These are phyloP conservation scores for Neocallimastix lanati DNA, from an alignment of 192 early-diverging fungal species.

Conservation along the genomic window DNA sequence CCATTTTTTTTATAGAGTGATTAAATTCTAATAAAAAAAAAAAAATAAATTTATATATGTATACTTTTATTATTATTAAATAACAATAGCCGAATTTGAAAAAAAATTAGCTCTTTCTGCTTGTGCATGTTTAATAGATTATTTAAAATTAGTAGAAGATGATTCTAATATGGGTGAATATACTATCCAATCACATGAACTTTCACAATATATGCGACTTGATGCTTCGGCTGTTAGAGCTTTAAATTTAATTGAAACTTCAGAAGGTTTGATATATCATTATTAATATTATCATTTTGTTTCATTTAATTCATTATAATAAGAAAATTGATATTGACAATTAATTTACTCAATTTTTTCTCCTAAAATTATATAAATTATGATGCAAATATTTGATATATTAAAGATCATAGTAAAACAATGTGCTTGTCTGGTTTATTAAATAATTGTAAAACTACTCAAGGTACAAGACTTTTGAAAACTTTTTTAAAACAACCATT, in stretches of 20 bases:
- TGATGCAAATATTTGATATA: too few species aligned
- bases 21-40: too few species aligned
- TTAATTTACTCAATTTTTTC: too few species aligned
- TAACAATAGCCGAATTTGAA: conserved; percentile 50
- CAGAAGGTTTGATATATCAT: too few species aligned
- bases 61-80: too few species aligned
- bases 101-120: conserved; percentile 49
- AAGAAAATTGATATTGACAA: too few species aligned
- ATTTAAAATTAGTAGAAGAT: conserved; percentile 50
- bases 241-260: conserved; percentile 47
- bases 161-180: conserved; percentile 67
- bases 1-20: too few species aligned
- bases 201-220: conserved; percentile 79
- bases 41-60: too few species aligned
- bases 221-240: conserved; percentile 78
- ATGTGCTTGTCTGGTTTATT: conserved; percentile 67
- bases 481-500: conserved; percentile 89
- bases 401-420: conserved; percentile 27
- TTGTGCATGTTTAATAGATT: conserved; percentile 50
- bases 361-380: too few species aligned
- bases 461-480: conserved; percentile 64
- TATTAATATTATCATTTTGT: too few species aligned
- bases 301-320: too few species aligned
- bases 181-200: conserved; percentile 42
- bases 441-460: conserved; percentile 75